Evolutionary conservation across 1,284 basidiomycete genomes (phyloP).

Genomic region (Testicularia cyperi): DNA sequence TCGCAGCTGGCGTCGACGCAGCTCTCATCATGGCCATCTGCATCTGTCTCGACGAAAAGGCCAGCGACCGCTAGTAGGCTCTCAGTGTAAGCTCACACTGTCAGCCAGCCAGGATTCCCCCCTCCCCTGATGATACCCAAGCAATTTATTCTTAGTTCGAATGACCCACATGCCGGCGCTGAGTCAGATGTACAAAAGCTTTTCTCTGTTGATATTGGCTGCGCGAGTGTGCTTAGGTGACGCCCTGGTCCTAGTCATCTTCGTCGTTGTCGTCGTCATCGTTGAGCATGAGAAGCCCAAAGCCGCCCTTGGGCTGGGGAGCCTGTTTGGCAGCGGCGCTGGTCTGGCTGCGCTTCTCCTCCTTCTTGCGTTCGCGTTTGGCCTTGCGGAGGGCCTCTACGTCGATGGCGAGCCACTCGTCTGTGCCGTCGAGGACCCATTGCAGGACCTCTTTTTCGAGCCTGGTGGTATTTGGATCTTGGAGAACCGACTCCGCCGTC

Average conservation of each 20-base stretch:
- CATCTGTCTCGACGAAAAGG: conserved; percentile 61
- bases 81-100: no score
- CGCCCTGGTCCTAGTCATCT: conserved; percentile 15
- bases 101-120: no score
- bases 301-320: conserved; percentile 20
- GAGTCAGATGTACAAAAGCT: no score
- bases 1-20: conserved; percentile 62
- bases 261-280: conserved; percentile 4
- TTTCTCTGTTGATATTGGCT: no score
- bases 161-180: no score
- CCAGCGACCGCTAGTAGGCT: conserved; percentile 7
- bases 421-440: conserved; percentile 28
- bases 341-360: conserved; percentile 23
- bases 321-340: conserved; percentile 11
- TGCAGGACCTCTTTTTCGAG: conserved; percentile 29
- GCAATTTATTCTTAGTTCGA: no score
- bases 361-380: conserved; percentile 31
- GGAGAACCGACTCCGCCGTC: conserved; percentile 8
- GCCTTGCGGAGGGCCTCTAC: conserved; percentile 34
- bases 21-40: conserved; percentile 62
- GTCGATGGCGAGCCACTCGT: conserved; percentile 30
- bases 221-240: conserved; percentile 1
- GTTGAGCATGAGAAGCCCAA: conserved; percentile 22
- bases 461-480: conserved; percentile 1
- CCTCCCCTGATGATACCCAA: neutral